Conservation (phyloP, 1,284 basidiomycete genomes). For the Omphalotus olearius region DNA sequence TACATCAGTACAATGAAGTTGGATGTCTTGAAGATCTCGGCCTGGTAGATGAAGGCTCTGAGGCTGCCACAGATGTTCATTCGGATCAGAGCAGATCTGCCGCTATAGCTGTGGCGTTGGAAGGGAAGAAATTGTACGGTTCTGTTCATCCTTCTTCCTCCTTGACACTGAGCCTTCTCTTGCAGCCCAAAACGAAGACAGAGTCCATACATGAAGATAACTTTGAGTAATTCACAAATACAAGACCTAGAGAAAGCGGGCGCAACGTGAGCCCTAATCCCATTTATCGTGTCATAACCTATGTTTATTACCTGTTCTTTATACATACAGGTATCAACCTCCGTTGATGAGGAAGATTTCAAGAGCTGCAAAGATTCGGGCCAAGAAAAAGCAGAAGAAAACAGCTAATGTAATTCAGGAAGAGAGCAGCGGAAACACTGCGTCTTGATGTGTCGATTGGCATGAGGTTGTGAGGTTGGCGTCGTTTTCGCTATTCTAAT, state of each 20-base stretch:
- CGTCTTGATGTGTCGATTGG: too few species aligned
- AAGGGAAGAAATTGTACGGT: conserved; percentile 58
- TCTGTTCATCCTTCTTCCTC: not conserved
- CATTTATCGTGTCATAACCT: not conserved
- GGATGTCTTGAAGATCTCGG: conserved; percentile 49
- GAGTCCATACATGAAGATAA: conserved; percentile 74
- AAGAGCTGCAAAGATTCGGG: conserved; percentile 54
- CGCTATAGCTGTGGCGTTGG: conserved; percentile 34
- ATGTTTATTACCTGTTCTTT: not conserved
- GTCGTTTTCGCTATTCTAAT: too few species aligned
- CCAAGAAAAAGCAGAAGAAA: conserved; percentile 36
- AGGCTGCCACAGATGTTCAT: not conserved
- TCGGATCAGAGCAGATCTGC: conserved; percentile 29
- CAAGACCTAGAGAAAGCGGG: conserved; percentile 34
- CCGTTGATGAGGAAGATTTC: conserved; percentile 49
- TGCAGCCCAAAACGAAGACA: conserved; percentile 58
- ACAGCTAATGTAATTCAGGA: not conserved
- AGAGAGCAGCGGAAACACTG: not conserved
- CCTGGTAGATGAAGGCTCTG: not conserved
- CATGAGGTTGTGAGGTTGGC: too few species aligned
- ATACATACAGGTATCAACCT: conserved; percentile 46
- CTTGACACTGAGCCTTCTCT: not conserved
- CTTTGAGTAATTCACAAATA: conserved; percentile 50
- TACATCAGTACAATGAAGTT: conserved; percentile 81
- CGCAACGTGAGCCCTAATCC: conserved; percentile 44